Percentiles rank a stretch among this genome's conserved stretches.
Evolutionary conservation across 2,329 filamentous ascomycete species (phyloP).

Genomic region (Leptographium procerum): DNA sequence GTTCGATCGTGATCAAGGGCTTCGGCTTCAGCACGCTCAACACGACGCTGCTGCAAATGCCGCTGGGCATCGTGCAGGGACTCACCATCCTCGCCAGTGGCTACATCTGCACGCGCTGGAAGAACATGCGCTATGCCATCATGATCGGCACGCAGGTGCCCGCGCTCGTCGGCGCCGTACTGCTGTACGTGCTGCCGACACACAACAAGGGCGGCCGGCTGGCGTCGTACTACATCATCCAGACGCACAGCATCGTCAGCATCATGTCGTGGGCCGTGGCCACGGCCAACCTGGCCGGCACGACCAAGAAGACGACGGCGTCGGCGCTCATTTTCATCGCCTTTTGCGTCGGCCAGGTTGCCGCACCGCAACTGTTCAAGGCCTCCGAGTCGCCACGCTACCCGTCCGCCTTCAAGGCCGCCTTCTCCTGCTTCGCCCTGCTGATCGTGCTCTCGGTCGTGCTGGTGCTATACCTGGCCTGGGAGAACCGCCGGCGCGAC

Average conservation of each 20-base stretch:
- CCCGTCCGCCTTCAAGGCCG: constrained; percentile 40
- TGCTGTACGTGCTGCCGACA: constrained; percentile 36
- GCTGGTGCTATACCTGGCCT: constrained; percentile 36
- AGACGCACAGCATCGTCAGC: constrained; percentile 40
- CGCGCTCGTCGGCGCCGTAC: constrained; percentile 38
- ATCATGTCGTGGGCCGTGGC: constrained; percentile 39
- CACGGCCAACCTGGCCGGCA: constrained; percentile 42
- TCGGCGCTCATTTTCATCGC: constrained; percentile 43
- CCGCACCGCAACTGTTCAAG: constrained; percentile 43
- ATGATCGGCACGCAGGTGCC: constrained; percentile 37
- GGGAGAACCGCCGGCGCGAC: constrained; percentile 31
- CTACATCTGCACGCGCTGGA: constrained; percentile 38
- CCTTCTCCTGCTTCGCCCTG: constrained; percentile 44
- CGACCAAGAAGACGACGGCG: constrained; percentile 50
- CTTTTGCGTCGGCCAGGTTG: constrained; percentile 45
- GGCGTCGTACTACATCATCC: constrained; percentile 46
- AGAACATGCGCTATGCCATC: constrained; percentile 39
- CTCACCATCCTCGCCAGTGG: constrained; percentile 35
- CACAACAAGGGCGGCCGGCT: constrained; percentile 31
- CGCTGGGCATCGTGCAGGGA: constrained; percentile 42
- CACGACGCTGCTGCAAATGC: constrained; percentile 46
- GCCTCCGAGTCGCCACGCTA: constrained; percentile 38
- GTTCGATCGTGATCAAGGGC: constrained; percentile 43
- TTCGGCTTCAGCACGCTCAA: constrained; percentile 45
- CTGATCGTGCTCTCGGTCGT: constrained; percentile 30